Evolutionary conservation across 495 filamentous ascomycete genomes (phyloP).

Genomic region (Polyplosphaeria fusca): DNA sequence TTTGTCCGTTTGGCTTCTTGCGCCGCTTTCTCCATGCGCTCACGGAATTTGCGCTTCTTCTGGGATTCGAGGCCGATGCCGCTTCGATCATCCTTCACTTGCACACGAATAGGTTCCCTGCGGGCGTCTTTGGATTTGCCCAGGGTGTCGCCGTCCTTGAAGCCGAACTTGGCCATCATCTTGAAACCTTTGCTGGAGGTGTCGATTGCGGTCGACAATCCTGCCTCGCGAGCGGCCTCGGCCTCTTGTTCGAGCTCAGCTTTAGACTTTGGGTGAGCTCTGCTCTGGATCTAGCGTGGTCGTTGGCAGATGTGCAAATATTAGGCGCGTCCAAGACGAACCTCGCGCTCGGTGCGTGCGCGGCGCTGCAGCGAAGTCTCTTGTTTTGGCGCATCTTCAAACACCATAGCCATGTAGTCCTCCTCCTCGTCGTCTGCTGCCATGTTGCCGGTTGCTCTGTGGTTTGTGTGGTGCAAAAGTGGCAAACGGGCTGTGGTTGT

Average conservation of each 20-base stretch:
- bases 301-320: constrained; percentile 29
- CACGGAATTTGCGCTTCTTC: constrained; percentile 74
- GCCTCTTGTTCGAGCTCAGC: constrained; percentile 72
- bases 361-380: constrained; percentile 59
- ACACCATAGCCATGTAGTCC: constrained; percentile 65
- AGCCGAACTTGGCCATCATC: constrained; percentile 98
- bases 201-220: constrained; percentile 64
- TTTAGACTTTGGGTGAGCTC: constrained; percentile 68
- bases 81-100: constrained; percentile 72
- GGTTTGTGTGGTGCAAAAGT: too few species aligned
- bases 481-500: too few species aligned
- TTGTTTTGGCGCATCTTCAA: constrained; percentile 46
- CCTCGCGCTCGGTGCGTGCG: constrained; percentile 56
- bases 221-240: constrained; percentile 66
- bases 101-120: constrained; percentile 65
- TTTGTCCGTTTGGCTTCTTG: constrained; percentile 57
- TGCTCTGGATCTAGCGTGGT: not conserved
- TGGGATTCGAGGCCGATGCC: constrained; percentile 84
- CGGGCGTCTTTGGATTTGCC: constrained; percentile 54
- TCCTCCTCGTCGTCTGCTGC: constrained; percentile 50
- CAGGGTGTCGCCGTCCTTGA: constrained; percentile 66
- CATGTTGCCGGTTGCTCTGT: constrained; percentile 12
- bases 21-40: constrained; percentile 48
- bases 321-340: too few species aligned
- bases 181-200: constrained; percentile 73